Base-by-base conservation (phyloP, 1,284 basidiomycete species). In the Xerocomus nothofagi region DNA sequence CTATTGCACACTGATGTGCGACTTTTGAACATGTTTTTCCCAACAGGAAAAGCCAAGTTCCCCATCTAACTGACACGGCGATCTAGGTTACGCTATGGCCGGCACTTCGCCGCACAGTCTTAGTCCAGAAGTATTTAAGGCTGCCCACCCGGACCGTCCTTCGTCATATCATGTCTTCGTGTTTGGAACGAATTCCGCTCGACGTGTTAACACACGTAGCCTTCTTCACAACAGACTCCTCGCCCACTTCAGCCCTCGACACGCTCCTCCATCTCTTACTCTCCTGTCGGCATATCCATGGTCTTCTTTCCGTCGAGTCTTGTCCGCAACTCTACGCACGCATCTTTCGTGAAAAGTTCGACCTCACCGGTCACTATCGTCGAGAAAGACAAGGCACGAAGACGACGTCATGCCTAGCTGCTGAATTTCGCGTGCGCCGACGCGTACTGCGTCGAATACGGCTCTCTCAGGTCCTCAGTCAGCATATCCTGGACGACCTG, bases 261-360 rank as follows among this genome's bases (percentile, higher is more conserved):
- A 57, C 67, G 49, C 61, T 84, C 53, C 59, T 72, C n/a, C 61
- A 66, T 11, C 69, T 84, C 31, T 59, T 75, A 32, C 63, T 73
- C 44, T 73, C 76, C 7, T 75, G 65, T 47, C 74, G 73, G 1
- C 60, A 67, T 0, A 59, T 86, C 12, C 66, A 81, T 46, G 60
- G 65, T 23, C 62, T 71, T 5, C 72, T 88, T 12, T 71, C 69
- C 49, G 44, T 73, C 45, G 54, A 59, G 10, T 55, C 66, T 18
- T 80, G 78, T 43, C 79, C 84, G 0, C 73, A 81, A 41, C 72
- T 88, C 31, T 88, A 87, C 60, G 82, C 84, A 8, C 64, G 70
- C 47, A 72, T 88, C 6, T 89, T 84, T 61, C 70, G 71, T 12
- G 62, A 66, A 20, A 73, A 70, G 47, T 88, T 86, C 54, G 83